Percentiles rank a stretch among this genome's conserved stretches.
phyloP scores from a whole-genome alignment of 768 basidiomycete species.

The Calocybe cyanea region DNA sequence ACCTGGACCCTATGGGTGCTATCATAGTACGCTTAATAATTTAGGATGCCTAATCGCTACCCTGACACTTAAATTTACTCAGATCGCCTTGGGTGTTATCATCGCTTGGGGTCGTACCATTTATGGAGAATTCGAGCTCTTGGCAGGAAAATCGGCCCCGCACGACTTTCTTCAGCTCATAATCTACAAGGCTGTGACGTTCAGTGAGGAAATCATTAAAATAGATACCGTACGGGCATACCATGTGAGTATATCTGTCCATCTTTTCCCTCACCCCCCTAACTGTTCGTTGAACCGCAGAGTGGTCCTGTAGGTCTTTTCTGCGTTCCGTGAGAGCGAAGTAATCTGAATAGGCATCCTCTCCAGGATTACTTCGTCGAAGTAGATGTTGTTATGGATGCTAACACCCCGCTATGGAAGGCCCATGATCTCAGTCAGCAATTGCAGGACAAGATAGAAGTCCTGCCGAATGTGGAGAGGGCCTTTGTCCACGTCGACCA shows the following conservation, averaged over 20 bases:
- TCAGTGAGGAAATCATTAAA: conserved; percentile 79
- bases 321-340: background rate
- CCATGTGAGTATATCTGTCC: conserved; percentile 50
- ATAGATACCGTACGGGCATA: conserved; percentile 93
- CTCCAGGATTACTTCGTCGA: conserved; percentile 91
- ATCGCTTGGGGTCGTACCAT: conserved; percentile 73
- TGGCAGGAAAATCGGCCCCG: conserved; percentile 91
- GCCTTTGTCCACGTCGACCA: conserved; percentile 97
- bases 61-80: conserved; percentile 7
- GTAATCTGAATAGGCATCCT: background rate
- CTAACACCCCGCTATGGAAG: conserved; percentile 83
- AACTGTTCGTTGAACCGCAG: conserved; percentile 26
- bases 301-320: conserved; percentile 62
- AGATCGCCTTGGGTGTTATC: conserved; percentile 79
- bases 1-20: conserved; percentile 75
- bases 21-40: conserved; percentile 52
- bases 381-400: conserved; percentile 91
- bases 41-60: conserved; percentile 4
- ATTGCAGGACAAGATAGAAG: conserved; percentile 85
- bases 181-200: conserved; percentile 91
- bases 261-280: conserved; percentile 6
- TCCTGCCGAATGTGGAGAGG: conserved; percentile 83
- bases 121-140: conserved; percentile 75
- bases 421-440: conserved; percentile 84
- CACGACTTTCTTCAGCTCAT: conserved; percentile 88